Percentiles rank a stretch among this genome's conserved stretches.
phyloP scores from a whole-genome alignment of 441 rosid genomes.

The Croton setiger region DNA sequence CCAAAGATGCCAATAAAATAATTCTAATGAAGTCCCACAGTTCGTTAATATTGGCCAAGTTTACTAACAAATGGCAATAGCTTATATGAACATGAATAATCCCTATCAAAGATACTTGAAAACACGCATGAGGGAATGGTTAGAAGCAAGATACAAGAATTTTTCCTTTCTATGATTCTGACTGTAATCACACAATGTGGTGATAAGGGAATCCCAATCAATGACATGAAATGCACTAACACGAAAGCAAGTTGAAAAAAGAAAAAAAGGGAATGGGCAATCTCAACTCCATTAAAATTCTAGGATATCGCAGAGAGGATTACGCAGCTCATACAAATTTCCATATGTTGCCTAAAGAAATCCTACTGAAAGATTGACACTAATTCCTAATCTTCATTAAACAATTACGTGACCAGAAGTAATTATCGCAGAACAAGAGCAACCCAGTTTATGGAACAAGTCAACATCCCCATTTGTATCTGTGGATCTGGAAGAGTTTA shows the following conservation, averaged over 20 bases:
- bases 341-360: not conserved
- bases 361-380: not conserved
- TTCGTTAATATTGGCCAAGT: not conserved
- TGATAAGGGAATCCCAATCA: not conserved
- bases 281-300: not conserved
- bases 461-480: not conserved
- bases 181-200: not conserved
- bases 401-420: not conserved
- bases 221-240: not conserved
- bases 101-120: too few species aligned
- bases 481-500: not conserved
- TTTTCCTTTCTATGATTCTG: not conserved
- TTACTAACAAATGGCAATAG: too few species aligned
- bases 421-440: not conserved
- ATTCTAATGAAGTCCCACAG: not conserved
- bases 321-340: not conserved
- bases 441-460: not conserved
- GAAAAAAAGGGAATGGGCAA: too few species aligned
- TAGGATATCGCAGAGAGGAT: not conserved
- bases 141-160: not conserved
- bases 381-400: not conserved
- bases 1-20: not conserved
- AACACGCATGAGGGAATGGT: too few species aligned
- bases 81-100: too few species aligned
- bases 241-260: not conserved